These are phyloP conservation scores for Dipteronia dyeriana DNA, from an alignment of 345 rosid genomes.

Conservation along the genomic window DNA sequence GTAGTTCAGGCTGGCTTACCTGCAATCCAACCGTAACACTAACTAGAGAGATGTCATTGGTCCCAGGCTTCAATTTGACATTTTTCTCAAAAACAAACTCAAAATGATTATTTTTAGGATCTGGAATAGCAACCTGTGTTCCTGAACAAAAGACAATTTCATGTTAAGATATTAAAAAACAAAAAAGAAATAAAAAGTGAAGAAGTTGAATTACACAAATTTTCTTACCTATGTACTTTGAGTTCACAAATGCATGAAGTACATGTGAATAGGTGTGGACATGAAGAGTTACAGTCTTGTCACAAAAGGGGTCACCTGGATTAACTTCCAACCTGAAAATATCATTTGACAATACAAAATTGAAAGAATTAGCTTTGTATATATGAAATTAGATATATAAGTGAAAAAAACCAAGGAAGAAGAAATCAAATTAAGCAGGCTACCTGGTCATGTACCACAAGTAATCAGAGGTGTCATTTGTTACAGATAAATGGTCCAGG, in stretches of 20 bases:
- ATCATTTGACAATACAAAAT: no score
- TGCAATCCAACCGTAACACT: constrained; percentile 58
- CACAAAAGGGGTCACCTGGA: constrained; percentile 17
- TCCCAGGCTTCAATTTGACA: constrained; percentile 31
- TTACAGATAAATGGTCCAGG: constrained; percentile 37
- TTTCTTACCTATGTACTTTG: constrained; percentile 32
- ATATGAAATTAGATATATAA: neutral
- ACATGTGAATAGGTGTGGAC: constrained; percentile 36
- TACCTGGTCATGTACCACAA: constrained; percentile 54
- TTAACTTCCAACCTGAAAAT: constrained; percentile 25
- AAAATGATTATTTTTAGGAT: neutral
- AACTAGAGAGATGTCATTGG: constrained; percentile 37
- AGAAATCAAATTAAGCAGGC: neutral
- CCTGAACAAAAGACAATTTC: constrained; percentile 18
- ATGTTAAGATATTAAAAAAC: neutral
- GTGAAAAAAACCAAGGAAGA: no score
- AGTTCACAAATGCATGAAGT: constrained; percentile 48
- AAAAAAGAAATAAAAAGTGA: neutral
- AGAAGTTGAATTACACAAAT: neutral
- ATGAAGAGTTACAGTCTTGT: constrained; percentile 26
- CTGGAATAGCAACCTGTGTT: constrained; percentile 3
- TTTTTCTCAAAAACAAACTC: constrained; percentile 28
- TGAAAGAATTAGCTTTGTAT: neutral
- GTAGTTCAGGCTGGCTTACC: no score
- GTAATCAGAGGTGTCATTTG: constrained; percentile 45